phyloP scores from a whole-genome alignment of 352 stramenopile species.

The Phytophthora megakarya region DNA sequence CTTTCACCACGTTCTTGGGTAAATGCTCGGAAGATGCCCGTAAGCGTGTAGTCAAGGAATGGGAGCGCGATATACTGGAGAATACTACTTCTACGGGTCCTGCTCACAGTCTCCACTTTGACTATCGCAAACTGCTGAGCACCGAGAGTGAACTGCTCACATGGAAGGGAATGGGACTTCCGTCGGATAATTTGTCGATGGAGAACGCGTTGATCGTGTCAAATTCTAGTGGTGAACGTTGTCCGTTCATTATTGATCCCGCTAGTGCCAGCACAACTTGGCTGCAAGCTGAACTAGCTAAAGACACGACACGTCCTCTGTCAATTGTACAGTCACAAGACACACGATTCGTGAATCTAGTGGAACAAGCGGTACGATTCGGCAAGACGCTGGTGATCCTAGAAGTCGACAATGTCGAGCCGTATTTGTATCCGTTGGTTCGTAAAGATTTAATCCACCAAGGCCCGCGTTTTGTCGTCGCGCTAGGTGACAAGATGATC shows the following conservation, averaged over 20 bases:
- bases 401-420: slow-evolving; percentile 92
- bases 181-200: slow-evolving; percentile 92
- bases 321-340: slow-evolving; percentile 90
- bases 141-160: slow-evolving; percentile 93
- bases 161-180: slow-evolving; percentile 93
- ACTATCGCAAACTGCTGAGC: slow-evolving; percentile 89
- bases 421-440: slow-evolving; percentile 93
- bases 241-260: slow-evolving; percentile 96
- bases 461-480: slow-evolving; percentile 91
- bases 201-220: slow-evolving; percentile 94
- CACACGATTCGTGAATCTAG: slow-evolving; percentile 87
- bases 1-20: slow-evolving; percentile 94
- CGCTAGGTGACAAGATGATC: slow-evolving; percentile 91
- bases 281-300: slow-evolving; percentile 90
- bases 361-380: slow-evolving; percentile 95
- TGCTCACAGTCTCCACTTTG: slow-evolving; percentile 53
- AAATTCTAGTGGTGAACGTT: slow-evolving; percentile 71
- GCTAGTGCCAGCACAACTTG: slow-evolving; percentile 88
- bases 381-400: slow-evolving; percentile 95
- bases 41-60: slow-evolving; percentile 71
- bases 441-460: slow-evolving; percentile 91
- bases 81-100: slow-evolving; percentile 28
- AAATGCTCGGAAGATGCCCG: slow-evolving; percentile 91
- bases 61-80: slow-evolving; percentile 75
- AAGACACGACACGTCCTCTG: slow-evolving; percentile 83